Conservation (phyloP, 805 yeast species). For the Starmerella potacharoeniae region DNA sequence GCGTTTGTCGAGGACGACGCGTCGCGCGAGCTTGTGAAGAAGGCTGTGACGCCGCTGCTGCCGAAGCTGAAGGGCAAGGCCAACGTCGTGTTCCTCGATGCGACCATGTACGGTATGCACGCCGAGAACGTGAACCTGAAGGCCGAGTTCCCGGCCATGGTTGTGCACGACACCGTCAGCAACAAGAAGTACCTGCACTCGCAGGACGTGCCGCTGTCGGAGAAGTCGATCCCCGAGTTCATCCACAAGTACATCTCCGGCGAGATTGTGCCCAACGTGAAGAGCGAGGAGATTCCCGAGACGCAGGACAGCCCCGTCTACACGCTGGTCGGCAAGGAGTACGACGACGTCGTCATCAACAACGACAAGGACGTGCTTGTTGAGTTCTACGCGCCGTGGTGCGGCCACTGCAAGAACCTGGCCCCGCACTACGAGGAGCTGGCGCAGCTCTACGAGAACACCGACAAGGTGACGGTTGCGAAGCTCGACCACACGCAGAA, state of each 20-base stretch:
- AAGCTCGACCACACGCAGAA: slow-evolving; percentile 82
- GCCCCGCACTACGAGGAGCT: slow-evolving; percentile 84
- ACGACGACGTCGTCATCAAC: slow-evolving; percentile 52
- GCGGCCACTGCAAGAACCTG: slow-evolving; percentile 89
- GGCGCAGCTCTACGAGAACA: slow-evolving; percentile 50
- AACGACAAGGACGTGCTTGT: slow-evolving; percentile 64
- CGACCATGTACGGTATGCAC: slow-evolving; percentile 67
- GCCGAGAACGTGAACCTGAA: slow-evolving; percentile 79
- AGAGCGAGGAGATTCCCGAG: slow-evolving; percentile 67
- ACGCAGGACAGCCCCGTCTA: slow-evolving; percentile 58
- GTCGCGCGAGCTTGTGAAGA: slow-evolving; percentile 47
- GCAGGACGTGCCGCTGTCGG: slow-evolving; percentile 45
- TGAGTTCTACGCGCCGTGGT: slow-evolving; percentile 78
- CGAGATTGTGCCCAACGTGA: slow-evolving; percentile 56
- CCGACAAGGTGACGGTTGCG: slow-evolving; percentile 58
- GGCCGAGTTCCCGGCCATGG: slow-evolving; percentile 73
- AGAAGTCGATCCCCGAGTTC: slow-evolving; percentile 46
- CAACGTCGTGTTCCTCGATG: slow-evolving; percentile 83
- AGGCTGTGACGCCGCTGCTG: slow-evolving; percentile 50
- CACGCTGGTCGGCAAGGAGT: slow-evolving; percentile 74
- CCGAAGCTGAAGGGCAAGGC: slow-evolving; percentile 66
- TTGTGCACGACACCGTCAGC: slow-evolving; percentile 56
- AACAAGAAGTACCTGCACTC: slow-evolving; percentile 70
- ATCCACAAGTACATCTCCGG: slow-evolving; percentile 55
- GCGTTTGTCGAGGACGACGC: slow-evolving; percentile 65